These are phyloP conservation scores for Biancaea sappan DNA, from an alignment of 306 rosid species.

Conservation along the genomic window DNA sequence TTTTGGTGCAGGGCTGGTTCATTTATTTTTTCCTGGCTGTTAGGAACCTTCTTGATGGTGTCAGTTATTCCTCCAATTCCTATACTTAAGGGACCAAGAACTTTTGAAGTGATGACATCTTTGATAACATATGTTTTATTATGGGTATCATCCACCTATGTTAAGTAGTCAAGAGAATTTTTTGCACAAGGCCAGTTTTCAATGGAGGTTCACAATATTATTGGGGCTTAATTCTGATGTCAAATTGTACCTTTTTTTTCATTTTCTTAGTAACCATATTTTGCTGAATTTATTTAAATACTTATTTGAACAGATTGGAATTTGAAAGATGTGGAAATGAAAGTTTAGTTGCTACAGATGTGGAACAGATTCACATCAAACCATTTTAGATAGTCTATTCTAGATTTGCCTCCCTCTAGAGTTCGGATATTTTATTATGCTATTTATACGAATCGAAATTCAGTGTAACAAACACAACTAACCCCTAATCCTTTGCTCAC, in stretches of 20 bases:
- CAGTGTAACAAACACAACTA: not conserved
- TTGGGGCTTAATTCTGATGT: constrained; percentile 16
- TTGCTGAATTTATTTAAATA: not conserved
- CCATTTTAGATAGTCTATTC: not conserved
- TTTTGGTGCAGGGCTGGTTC: constrained; percentile 79
- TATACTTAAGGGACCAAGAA: constrained; percentile 71
- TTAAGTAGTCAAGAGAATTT: constrained; percentile 47
- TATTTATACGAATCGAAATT: not conserved
- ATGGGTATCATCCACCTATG: constrained; percentile 92
- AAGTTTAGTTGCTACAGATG: not conserved
- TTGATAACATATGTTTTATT: constrained; percentile 72
- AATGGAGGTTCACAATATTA: constrained; percentile 32
- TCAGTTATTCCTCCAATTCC: constrained; percentile 86
- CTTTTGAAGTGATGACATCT: constrained; percentile 88
- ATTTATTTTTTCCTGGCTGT: constrained; percentile 78
- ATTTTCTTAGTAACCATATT: not conserved
- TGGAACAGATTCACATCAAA: not conserved
- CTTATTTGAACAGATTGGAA: not conserved
- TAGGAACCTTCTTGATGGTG: constrained; percentile 99
- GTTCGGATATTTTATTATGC: not conserved
- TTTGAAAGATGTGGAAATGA: not conserved
- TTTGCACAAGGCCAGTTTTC: constrained; percentile 49
- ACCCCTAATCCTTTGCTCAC: too few relatives aligned
- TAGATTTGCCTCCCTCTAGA: not conserved
- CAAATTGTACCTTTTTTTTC: constrained; percentile 10